A percentile compares a stretch with the other conserved stretches of the same genome.
Conservation (phyloP, 140 eudicot species). For the Senecio squalidus region DNA sequence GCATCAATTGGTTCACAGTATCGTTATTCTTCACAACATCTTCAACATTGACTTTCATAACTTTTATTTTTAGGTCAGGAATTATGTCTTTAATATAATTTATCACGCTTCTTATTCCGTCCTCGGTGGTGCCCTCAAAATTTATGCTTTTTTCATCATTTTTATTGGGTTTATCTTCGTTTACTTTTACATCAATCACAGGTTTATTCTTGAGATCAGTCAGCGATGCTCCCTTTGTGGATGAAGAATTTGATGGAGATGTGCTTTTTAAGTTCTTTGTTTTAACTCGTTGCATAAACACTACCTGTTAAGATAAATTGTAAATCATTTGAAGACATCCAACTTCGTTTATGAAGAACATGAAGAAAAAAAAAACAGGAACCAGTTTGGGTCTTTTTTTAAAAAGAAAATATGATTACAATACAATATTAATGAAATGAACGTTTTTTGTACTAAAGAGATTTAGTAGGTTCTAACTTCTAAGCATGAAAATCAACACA, state of each 20-base stretch:
- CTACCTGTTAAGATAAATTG: slow-evolving; percentile 48
- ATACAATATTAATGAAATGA: no score
- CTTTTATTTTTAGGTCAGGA: slow-evolving; percentile 77
- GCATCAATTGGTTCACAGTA: slow-evolving; percentile 41
- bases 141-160: slow-evolving; percentile 55
- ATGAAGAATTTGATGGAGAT: slow-evolving; percentile 41
- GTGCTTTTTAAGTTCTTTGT: slow-evolving; percentile 39
- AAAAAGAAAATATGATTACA: no score
- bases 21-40: slow-evolving; percentile 47
- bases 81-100: slow-evolving; percentile 90
- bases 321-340: not conserved
- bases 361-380: no score
- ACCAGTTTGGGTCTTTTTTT: no score
- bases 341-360: not conserved
- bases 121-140: slow-evolving; percentile 81
- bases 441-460: no score
- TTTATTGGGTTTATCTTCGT: slow-evolving; percentile 60
- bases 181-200: slow-evolving; percentile 58
- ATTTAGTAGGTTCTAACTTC: no score
- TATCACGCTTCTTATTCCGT: slow-evolving; percentile 72
- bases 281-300: slow-evolving; percentile 65
- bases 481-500: no score
- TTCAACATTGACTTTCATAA: slow-evolving; percentile 59
- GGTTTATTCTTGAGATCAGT: slow-evolving; percentile 45
- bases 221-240: slow-evolving; percentile 55